Conservation (phyloP, 2,329 filamentous ascomycete genomes). For the Tolypocladium cylindrosporum region DNA sequence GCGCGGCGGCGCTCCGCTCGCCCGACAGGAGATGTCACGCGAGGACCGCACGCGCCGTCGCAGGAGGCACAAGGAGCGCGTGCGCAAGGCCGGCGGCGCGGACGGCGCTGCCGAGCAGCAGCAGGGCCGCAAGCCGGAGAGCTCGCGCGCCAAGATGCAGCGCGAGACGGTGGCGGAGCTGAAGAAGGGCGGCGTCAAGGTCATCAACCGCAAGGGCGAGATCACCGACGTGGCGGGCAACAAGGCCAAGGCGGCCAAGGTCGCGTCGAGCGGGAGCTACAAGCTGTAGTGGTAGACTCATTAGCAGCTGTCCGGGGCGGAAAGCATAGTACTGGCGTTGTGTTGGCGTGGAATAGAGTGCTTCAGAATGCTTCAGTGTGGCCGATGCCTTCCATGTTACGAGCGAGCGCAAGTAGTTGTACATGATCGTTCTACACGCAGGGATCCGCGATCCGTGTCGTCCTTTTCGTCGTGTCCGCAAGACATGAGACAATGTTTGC, state of each 20-base stretch:
- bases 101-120: constrained; percentile 12
- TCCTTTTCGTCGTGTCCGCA: not conserved
- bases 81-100: constrained; percentile 53
- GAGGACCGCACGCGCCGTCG: constrained; percentile 74
- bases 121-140: constrained; percentile 19
- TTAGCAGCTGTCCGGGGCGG: not conserved
- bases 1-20: constrained; percentile 68
- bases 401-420: not conserved
- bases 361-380: not conserved
- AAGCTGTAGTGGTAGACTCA: constrained; percentile 41
- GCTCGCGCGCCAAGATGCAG: constrained; percentile 44
- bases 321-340: not conserved
- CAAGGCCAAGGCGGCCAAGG: constrained; percentile 47
- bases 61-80: constrained; percentile 76
- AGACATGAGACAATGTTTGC: not conserved
- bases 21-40: constrained; percentile 75
- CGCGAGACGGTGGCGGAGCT: constrained; percentile 51
- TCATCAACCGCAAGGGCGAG: constrained; percentile 85
- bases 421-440: not conserved
- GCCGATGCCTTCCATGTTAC: not conserved
- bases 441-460: not conserved
- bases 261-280: constrained; percentile 45
- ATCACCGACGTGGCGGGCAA: constrained; percentile 76
- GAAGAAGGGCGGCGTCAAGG: constrained; percentile 79
- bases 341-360: not conserved